Base-by-base conservation (phyloP, 352 stramenopile species). In the Phytophthora sojae region DNA sequence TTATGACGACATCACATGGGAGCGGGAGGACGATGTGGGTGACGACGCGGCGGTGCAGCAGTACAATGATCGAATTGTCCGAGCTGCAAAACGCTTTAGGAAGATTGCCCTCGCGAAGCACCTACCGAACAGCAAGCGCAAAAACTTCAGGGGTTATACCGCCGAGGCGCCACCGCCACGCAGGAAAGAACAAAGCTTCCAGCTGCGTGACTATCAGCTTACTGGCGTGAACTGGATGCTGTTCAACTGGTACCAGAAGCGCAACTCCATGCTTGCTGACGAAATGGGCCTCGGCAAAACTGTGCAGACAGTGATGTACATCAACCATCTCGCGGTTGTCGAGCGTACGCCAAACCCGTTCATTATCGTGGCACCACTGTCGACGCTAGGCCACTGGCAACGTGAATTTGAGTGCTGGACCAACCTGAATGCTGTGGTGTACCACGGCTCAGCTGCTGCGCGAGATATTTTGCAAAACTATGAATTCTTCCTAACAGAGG, bases 181-280 rank as follows among this genome's bases (percentile, higher is more conserved):
- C 70, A 92, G 81, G 49, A 79, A 84, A 29, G 75, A 75, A 4
- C 80, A 93, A 53, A 61, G 57, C 2, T 87, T 96, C 57, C 88
- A 95, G 51, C 80, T 99, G 35, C 92, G 98, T 19, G 97, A 99
- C 69, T 99, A 99, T 83, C 98, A 99, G 83, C 84, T 99, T 51
- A 97, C 98, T 19, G 98, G 98, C 42, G 94, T 99, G 2, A 99
- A 99, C 69, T 99, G 98, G 98, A 94, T 99, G 77, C 85, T 99
- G 44, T 98, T 97, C 65, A 99, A 99, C 77, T 99, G 96, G 87
- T 99, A 99, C 73, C 97, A 99, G 68, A 81, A 89, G n/a, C 95
- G 98, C 15, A 97, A 97, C 62, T 99, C 94, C 67, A 99, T 99
- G 80, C 86, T 99, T 8, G 98, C 98, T 7, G 98, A 99, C 77